These are phyloP conservation scores for Paramyrothecium sp. DNA, from an alignment of 2,329 filamentous ascomycete species.

Conservation along the genomic window DNA sequence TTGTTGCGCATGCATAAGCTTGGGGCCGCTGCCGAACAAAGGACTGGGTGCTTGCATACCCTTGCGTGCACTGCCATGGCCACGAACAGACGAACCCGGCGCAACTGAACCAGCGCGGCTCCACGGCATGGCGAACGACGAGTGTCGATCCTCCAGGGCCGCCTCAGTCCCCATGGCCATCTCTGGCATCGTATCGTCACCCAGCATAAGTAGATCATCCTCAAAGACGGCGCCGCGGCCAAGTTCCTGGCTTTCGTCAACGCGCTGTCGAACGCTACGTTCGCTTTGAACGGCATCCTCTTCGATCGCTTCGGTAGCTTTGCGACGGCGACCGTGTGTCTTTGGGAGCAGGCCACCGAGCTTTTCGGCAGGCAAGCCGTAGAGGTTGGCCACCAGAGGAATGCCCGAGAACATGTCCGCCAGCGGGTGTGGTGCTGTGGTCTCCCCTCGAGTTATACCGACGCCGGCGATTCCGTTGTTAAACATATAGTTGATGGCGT, in stretches of 20 bases:
- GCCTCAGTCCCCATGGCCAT: constrained; percentile 66
- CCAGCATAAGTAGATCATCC: constrained; percentile 27
- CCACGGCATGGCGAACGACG: constrained; percentile 52
- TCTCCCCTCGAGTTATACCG: constrained; percentile 17
- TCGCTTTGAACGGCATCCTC: constrained; percentile 27
- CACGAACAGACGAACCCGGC: constrained; percentile 45
- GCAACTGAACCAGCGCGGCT: constrained; percentile 44
- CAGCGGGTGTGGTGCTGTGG: constrained; percentile 39
- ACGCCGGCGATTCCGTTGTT: constrained; percentile 32
- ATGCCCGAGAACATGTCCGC: constrained; percentile 43
- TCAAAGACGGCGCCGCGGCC: constrained; percentile 20
- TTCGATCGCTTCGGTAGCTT: constrained; percentile 41
- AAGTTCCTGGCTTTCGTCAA: constrained; percentile 25
- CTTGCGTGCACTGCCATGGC: constrained; percentile 35
- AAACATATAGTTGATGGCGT: constrained; percentile 27
- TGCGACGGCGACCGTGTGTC: constrained; percentile 35
- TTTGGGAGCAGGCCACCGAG: constrained; percentile 9
- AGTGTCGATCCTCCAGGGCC: constrained; percentile 65
- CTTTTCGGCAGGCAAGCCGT: constrained; percentile 18
- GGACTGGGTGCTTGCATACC: constrained; percentile 29
- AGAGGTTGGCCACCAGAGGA: constrained; percentile 31
- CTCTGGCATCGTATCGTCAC: constrained; percentile 54
- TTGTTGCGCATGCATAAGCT: neutral
- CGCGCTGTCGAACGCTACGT: constrained; percentile 37
- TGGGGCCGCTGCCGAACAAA: constrained; percentile 44